Conservation (phyloP, 140 eudicot species). For the Senecio squalidus region DNA sequence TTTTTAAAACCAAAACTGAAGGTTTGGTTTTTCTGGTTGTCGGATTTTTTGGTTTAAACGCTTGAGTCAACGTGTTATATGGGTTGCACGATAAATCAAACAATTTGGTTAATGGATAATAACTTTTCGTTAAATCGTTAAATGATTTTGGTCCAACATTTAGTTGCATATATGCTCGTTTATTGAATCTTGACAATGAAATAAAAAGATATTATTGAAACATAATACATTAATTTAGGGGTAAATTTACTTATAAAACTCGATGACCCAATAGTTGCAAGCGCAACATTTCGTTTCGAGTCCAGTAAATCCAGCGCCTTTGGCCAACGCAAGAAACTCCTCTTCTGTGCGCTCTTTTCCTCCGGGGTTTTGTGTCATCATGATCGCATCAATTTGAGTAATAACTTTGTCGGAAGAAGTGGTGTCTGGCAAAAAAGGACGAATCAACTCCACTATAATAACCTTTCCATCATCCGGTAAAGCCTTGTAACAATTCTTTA, state of each 20-base stretch:
- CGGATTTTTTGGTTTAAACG: too few species aligned
- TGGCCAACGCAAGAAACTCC: conserved; percentile 38
- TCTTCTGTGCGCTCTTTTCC: conserved; percentile 44
- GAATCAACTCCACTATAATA: conserved; percentile 28
- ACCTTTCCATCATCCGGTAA: conserved; percentile 29
- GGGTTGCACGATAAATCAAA: too few species aligned
- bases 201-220: too few species aligned
- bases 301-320: conserved; percentile 34
- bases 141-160: too few species aligned
- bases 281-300: conserved; percentile 16
- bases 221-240: neutral
- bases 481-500: conserved; percentile 19
- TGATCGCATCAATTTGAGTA: conserved; percentile 13
- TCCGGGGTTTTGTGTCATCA: conserved; percentile 32
- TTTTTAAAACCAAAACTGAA: too few species aligned
- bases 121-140: too few species aligned
- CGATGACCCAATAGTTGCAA: conserved; percentile 40
- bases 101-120: too few species aligned
- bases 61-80: too few species aligned
- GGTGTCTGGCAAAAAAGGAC: conserved; percentile 26
- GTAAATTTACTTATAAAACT: conserved; percentile 27
- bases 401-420: conserved; percentile 2
- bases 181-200: too few species aligned
- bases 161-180: too few species aligned
- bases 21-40: too few species aligned